phyloP scores from a whole-genome alignment of 176 grass and related monocot species.

The Poa pratensis region DNA sequence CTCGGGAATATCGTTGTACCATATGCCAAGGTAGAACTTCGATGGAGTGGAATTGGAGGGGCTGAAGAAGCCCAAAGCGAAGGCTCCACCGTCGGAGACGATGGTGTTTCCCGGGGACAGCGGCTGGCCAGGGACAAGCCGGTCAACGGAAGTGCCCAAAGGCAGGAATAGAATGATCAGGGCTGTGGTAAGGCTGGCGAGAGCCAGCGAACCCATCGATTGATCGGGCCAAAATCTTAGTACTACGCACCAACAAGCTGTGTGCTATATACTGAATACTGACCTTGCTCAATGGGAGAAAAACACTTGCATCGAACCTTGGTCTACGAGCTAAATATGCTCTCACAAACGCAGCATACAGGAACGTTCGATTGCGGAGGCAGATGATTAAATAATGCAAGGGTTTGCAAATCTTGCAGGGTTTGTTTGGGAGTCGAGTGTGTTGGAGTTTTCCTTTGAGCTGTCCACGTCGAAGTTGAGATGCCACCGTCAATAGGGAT shows the following conservation, averaged over 20 bases:
- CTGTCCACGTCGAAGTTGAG: neutral
- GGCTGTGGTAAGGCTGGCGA: neutral
- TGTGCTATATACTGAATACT: too few relatives aligned
- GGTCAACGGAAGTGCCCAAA: neutral
- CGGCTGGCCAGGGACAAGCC: conserved; percentile 25
- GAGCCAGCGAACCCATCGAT: neutral
- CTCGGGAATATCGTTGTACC: neutral
- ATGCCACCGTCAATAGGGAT: neutral
- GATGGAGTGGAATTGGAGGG: neutral
- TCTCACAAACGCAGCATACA: neutral
- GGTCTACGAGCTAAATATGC: neutral
- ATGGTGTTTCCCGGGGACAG: neutral
- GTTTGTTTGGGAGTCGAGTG: neutral
- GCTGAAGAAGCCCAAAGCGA: conserved; percentile 18
- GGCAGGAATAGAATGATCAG: neutral
- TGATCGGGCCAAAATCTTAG: neutral
- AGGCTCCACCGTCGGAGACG: conserved; percentile 21
- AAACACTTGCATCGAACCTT: neutral
- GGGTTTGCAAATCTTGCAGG: neutral
- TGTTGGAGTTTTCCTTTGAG: neutral
- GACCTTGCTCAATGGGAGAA: too few relatives aligned
- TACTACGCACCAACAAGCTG: neutral
- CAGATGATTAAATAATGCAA: neutral
- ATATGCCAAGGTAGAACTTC: neutral
- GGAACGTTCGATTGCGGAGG: neutral